These are phyloP conservation scores for Astragalus membranaceus DNA, from an alignment of 306 rosid species.

Conservation along the genomic window DNA sequence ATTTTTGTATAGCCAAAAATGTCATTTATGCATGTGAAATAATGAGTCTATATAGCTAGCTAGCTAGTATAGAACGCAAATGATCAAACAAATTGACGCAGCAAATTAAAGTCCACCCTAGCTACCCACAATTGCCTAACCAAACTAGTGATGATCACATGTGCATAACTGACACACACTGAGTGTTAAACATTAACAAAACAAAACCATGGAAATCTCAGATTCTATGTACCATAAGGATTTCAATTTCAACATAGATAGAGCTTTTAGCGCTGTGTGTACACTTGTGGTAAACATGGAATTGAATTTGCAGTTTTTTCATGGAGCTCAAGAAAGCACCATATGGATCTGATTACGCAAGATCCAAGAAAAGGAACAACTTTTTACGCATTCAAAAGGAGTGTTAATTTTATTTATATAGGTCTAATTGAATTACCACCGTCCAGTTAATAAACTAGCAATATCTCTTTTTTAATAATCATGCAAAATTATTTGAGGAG, in stretches of 20 bases:
- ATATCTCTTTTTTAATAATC: conserved; percentile 19
- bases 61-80: conserved; percentile 1
- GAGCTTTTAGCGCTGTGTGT: conserved; percentile 7
- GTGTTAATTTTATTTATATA: neutral
- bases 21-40: conserved; percentile 14
- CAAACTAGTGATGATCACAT: conserved; percentile 11
- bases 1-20: conserved; percentile 4
- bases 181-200: conserved; percentile 32
- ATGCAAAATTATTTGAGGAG: conserved; percentile 34
- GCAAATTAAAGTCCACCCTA: conserved; percentile 8
- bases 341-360: conserved; percentile 8
- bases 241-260: neutral
- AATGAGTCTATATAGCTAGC: conserved; percentile 14
- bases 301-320: conserved; percentile 20
- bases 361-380: conserved; percentile 34
- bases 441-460: conserved; percentile 23
- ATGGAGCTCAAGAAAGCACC: conserved; percentile 26
- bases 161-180: conserved; percentile 30
- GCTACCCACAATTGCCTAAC: neutral
- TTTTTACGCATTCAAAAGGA: conserved; percentile 19
- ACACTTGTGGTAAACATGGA: conserved; percentile 25
- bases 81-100: neutral
- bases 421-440: conserved; percentile 18
- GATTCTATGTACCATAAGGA: conserved; percentile 9
- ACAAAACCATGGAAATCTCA: conserved; percentile 12